Conservation (phyloP, 495 filamentous ascomycete genomes). For the Glarea lozoyensis region DNA sequence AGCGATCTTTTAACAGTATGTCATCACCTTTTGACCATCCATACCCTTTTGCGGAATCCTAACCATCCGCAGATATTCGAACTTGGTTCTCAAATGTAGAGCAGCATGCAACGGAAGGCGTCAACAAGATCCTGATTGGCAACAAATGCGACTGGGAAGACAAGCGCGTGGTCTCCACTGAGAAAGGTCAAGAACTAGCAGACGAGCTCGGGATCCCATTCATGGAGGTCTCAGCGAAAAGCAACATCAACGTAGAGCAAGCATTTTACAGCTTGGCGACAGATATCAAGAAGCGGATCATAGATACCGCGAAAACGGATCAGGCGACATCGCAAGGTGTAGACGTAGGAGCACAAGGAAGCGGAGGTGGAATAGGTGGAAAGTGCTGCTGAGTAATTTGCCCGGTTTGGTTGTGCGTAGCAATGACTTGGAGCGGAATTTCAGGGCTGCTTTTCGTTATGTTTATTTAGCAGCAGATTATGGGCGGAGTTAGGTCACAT, state of each 20-base stretch:
- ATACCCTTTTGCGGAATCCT: slow-evolving; percentile 6
- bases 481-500: slow-evolving; percentile 24
- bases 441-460: slow-evolving; percentile 6
- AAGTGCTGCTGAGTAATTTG: slow-evolving; percentile 74
- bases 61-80: slow-evolving; percentile 65
- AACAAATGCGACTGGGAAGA: slow-evolving; percentile 99
- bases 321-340: slow-evolving; percentile 55
- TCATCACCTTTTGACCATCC: slow-evolving; percentile 3
- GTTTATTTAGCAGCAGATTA: slow-evolving; percentile 20
- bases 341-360: slow-evolving; percentile 56
- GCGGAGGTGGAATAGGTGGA: slow-evolving; percentile 50
- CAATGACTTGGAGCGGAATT: background rate
- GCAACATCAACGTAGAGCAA: slow-evolving; percentile 99
- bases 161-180: slow-evolving; percentile 86
- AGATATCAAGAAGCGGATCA: slow-evolving; percentile 95
- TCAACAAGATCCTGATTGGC: slow-evolving; percentile 99
- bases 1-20: slow-evolving; percentile 94
- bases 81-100: slow-evolving; percentile 99
- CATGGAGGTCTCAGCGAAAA: slow-evolving; percentile 95
- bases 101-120: slow-evolving; percentile 96
- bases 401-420: background rate
- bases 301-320: slow-evolving; percentile 77
- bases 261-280: slow-evolving; percentile 92
- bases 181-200: slow-evolving; percentile 86
- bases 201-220: slow-evolving; percentile 97